phyloP scores from a whole-genome alignment of 2,329 filamentous ascomycete genomes.

The Clonostachys chloroleuca region DNA sequence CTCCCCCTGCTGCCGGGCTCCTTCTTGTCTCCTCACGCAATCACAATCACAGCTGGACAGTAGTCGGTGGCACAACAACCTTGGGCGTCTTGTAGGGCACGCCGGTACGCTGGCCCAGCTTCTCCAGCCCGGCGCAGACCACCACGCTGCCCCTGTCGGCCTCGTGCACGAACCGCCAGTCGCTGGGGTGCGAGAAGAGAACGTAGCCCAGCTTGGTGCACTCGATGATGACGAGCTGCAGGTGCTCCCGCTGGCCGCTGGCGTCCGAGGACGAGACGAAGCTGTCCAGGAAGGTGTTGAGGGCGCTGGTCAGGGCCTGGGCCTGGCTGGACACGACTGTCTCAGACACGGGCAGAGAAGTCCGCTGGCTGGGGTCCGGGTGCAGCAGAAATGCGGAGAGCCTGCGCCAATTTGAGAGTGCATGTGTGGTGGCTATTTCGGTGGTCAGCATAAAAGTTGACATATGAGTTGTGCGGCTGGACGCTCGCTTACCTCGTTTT shows the following conservation, averaged over 20 bases:
- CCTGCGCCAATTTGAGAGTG: constrained; percentile 33
- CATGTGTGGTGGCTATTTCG: constrained; percentile 13
- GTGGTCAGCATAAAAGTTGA: constrained; percentile 12
- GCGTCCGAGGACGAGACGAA: not conserved
- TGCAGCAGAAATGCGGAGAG: constrained; percentile 36
- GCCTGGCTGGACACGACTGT: not conserved
- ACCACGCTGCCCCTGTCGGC: not conserved
- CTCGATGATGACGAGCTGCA: constrained; percentile 31
- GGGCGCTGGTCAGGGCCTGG: not conserved
- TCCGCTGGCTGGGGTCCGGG: constrained; percentile 25
- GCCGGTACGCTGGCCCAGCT: not conserved
- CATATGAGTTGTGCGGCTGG: not conserved
- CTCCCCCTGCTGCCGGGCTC: no score
- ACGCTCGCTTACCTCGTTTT: not conserved
- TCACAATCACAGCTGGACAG: no score
- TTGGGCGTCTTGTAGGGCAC: no score
- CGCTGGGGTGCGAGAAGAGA: constrained; percentile 34
- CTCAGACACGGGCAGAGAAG: constrained; percentile 15
- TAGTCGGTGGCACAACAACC: no score
- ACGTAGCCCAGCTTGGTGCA: constrained; percentile 33
- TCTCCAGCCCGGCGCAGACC: not conserved
- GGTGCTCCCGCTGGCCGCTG: constrained; percentile 27
- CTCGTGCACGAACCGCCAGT: constrained; percentile 24
- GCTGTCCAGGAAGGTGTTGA: not conserved
- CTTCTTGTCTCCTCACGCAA: no score